Conservation (phyloP, 768 basidiomycete genomes). For the Termitomyces sp. region DNA sequence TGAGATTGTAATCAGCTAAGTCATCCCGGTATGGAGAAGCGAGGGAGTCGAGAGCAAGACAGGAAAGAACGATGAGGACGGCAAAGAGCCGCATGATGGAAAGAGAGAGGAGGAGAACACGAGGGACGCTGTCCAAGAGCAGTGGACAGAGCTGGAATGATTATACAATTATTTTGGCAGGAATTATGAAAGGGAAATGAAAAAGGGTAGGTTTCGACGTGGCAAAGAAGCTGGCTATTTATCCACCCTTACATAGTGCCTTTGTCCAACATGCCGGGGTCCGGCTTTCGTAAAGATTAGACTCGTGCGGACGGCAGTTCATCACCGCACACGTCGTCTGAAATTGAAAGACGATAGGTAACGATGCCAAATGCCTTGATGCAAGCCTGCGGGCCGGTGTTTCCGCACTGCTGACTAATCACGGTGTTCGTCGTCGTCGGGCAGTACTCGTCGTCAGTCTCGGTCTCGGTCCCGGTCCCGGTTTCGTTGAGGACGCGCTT, state of each 20-base stretch:
- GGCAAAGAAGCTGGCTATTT: constrained; percentile 1
- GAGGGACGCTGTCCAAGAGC: constrained; percentile 10
- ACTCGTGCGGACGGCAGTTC: not conserved
- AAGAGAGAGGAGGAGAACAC: not conserved
- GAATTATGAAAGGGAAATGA: constrained; percentile 2
- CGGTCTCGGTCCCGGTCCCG: too few relatives aligned
- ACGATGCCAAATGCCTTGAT: too few relatives aligned
- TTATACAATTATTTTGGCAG: constrained; percentile 5
- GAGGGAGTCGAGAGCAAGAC: constrained; percentile 32
- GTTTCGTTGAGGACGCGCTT: not conserved
- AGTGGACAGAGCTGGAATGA: constrained; percentile 15
- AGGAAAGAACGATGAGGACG: constrained; percentile 36
- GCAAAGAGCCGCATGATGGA: constrained; percentile 44
- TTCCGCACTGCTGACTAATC: constrained; percentile 5
- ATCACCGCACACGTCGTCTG: not conserved
- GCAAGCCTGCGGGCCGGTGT: not conserved
- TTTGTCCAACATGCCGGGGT: not conserved
- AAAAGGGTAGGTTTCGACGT: constrained; percentile 1
- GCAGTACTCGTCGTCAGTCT: too few relatives aligned
- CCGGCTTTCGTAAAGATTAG: not conserved
- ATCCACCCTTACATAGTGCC: not conserved
- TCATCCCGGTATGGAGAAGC: constrained; percentile 69
- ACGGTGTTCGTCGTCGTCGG: not conserved
- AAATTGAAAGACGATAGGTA: too few relatives aligned
- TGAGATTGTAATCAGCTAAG: constrained; percentile 74